A percentile compares a stretch with the other conserved stretches of the same genome.
These are phyloP conservation scores for Erodium maritimum DNA, from an alignment of 345 rosid species.

Conservation along the genomic window DNA sequence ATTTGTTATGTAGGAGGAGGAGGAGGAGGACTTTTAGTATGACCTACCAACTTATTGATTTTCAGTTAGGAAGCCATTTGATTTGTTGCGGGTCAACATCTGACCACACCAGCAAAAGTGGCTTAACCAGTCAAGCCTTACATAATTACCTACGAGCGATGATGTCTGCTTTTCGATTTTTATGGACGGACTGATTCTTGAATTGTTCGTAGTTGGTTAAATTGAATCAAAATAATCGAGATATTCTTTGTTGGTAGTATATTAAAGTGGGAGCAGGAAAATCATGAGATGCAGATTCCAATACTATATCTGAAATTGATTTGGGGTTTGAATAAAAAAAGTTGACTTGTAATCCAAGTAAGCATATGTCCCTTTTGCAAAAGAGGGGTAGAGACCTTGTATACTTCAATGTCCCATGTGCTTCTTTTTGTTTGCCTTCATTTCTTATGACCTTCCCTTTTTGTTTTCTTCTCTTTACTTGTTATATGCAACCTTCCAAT, in stretches of 20 bases:
- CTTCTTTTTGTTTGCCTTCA: slow-evolving; percentile 1
- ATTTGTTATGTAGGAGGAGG: background rate
- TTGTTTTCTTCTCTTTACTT: background rate
- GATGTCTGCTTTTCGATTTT: too few species aligned
- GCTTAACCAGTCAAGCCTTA: too few species aligned
- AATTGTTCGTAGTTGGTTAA: too few species aligned
- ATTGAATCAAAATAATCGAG: too few species aligned
- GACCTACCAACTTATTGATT: background rate
- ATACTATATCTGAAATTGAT: background rate
- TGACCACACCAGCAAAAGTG: too few species aligned
- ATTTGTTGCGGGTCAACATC: background rate
- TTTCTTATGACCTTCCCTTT: background rate
- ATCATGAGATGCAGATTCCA: background rate
- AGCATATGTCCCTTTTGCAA: slow-evolving; percentile 10
- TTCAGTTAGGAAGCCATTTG: background rate
- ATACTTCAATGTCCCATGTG: slow-evolving; percentile 7
- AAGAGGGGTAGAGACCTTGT: slow-evolving; percentile 3
- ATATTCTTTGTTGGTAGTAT: too few species aligned
- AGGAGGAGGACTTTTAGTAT: background rate
- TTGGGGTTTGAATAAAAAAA: background rate
- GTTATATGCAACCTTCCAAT: background rate
- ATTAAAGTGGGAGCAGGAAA: background rate
- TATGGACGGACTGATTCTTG: too few species aligned
- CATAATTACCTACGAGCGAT: too few species aligned
- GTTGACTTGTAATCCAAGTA: slow-evolving; percentile 14